Evolutionary conservation across 352 stramenopile species (phyloP).

Genomic region (Globisporangium apiculatum): DNA sequence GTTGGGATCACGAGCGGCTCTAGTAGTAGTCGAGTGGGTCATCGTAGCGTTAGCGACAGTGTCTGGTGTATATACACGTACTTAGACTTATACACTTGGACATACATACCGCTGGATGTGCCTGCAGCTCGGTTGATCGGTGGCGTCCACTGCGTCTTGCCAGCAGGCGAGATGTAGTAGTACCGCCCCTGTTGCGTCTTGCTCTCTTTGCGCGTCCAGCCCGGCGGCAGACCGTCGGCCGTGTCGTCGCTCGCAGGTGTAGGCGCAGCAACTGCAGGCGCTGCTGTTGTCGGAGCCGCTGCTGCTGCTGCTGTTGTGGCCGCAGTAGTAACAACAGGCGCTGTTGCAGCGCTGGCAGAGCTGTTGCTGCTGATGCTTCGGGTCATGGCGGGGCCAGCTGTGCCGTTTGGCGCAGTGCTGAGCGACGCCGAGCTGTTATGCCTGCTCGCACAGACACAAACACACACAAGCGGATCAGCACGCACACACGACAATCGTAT

Average conservation of each 20-base stretch:
- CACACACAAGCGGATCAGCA: not conserved
- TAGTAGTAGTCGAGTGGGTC: not conserved
- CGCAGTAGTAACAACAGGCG: not conserved
- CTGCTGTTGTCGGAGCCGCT: not conserved
- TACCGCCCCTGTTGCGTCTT: constrained; percentile 82
- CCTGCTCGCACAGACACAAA: constrained; percentile 1
- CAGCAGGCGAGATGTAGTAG: constrained; percentile 78
- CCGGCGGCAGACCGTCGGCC: constrained; percentile 44
- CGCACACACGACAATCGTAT: not conserved
- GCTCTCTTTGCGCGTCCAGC: constrained; percentile 81
- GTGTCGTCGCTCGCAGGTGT: constrained; percentile 3
- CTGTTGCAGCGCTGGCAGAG: not conserved
- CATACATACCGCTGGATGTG: not conserved
- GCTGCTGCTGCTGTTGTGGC: not conserved
- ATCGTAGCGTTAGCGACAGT: too few species aligned
- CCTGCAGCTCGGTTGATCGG: constrained; percentile 19
- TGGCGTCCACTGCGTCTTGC: constrained; percentile 81
- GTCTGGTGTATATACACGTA: not conserved
- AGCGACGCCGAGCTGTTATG: constrained; percentile 17
- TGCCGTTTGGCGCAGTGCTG: not conserved
- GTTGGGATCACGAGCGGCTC: constrained; percentile 23
- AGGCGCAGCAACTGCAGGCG: not conserved
- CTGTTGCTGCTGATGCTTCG: not conserved
- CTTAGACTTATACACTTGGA: not conserved
- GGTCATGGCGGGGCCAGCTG: not conserved